Percentiles rank a stretch among this genome's conserved stretches.
phyloP scores from a whole-genome alignment of 139 green algal species.

The Closterium sp. region DNA sequence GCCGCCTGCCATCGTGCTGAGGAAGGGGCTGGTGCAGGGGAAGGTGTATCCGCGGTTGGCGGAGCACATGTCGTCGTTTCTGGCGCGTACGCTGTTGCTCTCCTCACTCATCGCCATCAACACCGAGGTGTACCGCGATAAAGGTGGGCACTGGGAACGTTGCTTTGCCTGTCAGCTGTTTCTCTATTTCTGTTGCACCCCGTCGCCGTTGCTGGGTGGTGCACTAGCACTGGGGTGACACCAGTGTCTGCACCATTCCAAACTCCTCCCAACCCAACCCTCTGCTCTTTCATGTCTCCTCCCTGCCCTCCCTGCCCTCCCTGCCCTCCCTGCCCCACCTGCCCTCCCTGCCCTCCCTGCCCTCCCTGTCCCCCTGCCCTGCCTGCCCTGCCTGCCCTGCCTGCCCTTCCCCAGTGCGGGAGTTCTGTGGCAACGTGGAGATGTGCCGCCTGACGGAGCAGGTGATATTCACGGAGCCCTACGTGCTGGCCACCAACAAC shows the following conservation, averaged over 20 bases:
- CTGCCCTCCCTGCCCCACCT: too few relatives aligned
- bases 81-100: constrained; percentile 75
- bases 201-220: too few relatives aligned
- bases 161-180: too few relatives aligned
- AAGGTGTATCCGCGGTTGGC: constrained; percentile 71
- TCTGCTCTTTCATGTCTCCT: not conserved
- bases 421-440: constrained; percentile 67
- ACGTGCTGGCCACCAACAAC: constrained; percentile 70
- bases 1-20: constrained; percentile 81
- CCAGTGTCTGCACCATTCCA: too few relatives aligned
- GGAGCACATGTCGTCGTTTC: constrained; percentile 67
- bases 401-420: constrained; percentile 3
- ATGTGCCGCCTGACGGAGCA: constrained; percentile 92
- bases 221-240: too few relatives aligned
- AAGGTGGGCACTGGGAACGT: not conserved
- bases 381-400: not conserved
- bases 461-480: constrained; percentile 96
- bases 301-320: not conserved
- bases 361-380: too few relatives aligned
- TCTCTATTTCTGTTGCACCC: too few relatives aligned
- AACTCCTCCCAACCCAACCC: too few relatives aligned
- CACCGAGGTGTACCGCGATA: not conserved
- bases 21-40: constrained; percentile 65
- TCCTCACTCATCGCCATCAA: constrained; percentile 72
- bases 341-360: not conserved